Evolutionary conservation across 2,329 filamentous ascomycete genomes (phyloP), one percentile per base, ranked within the genome.

Genomic region (Colletotrichum agaves): DNA sequence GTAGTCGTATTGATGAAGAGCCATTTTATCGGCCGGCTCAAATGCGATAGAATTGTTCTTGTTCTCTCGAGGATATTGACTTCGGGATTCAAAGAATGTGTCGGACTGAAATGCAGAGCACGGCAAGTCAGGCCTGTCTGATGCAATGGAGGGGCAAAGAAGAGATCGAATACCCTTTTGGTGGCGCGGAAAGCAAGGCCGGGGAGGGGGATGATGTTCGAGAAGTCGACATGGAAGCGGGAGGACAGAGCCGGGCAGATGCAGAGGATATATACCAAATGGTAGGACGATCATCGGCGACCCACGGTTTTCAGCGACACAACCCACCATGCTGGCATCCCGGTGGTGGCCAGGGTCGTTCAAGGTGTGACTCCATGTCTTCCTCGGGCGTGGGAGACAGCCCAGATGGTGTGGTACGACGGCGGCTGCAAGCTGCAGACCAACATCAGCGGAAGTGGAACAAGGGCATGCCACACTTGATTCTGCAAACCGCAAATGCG

Each of bases 1-100:
- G 74, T 90, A 90, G 77, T 88, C 84, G 70, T 84, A 90, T 73
- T 90, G 82, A 65, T 81, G 79, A 59, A 88, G 76, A 61, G 68
- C 3, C 66, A 69, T 69, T n/a, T 67, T 52, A 17, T 35, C 23
- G 17, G 21, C 31, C 43, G 19, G 47, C 61, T 33, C 53, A 55
- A 43, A 11, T 17, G 23, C 19, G 39, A 44, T 3, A 13, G 7
- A n/a, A 21, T 7, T 47, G 4, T 17, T 23, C 58, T 52, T 47
- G 1, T 60, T 17, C 13, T 13, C 2, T 15, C 19, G 17, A 27
- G 27, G 27, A 7, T 27, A 7, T 27, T 27, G 27, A 27, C 2
- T 27, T 27, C 27, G 8, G 27, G 17, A 46, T 15, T 31, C n/a
- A 65, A 44, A n/a, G 41, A 52, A n/a, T 53, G 55, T 56, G 15